Evolutionary conservation across 352 stramenopile genomes (phyloP).

Genomic region (Globisporangium recalcitrans): DNA sequence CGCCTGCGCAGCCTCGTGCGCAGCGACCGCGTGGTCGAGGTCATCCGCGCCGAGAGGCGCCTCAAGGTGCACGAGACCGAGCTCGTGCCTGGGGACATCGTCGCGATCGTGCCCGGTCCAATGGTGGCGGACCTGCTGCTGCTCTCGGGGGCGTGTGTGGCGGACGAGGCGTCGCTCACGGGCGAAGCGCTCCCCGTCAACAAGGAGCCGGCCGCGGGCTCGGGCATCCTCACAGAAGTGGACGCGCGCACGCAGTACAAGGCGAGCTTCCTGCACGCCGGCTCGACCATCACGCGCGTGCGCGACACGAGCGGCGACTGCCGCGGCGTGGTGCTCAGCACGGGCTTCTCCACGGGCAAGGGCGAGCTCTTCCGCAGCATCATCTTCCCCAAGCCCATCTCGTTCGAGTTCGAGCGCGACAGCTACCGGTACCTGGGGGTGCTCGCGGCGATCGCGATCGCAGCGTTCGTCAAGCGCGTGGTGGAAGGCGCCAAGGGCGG

Average conservation of each 20-base stretch:
- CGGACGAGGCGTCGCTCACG: conserved; percentile 67
- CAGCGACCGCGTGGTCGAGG: conserved; percentile 30
- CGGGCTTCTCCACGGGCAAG: conserved; percentile 64
- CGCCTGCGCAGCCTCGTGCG: conserved; percentile 52
- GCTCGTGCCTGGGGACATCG: conserved; percentile 67
- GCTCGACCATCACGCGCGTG: conserved; percentile 26
- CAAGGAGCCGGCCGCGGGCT: conserved; percentile 34
- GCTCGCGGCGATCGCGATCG: conserved; percentile 20
- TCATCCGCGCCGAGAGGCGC: conserved; percentile 32
- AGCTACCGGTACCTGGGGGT: conserved; percentile 53
- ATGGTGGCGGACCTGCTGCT: conserved; percentile 58
- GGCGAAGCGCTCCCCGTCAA: conserved; percentile 68
- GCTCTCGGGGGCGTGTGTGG: conserved; percentile 53
- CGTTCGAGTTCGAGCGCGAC: conserved; percentile 61
- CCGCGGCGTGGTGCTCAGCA: conserved; percentile 46
- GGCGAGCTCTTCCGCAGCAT: conserved; percentile 66
- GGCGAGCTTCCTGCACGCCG: conserved; percentile 53
- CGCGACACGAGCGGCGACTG: conserved; percentile 18
- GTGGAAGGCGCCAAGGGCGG: conserved; percentile 25
- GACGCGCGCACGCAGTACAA: conserved; percentile 32
- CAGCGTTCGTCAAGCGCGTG: conserved; percentile 29
- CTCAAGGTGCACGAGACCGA: conserved; percentile 50
- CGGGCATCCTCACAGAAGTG: conserved; percentile 22
- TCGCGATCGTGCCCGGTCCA: conserved; percentile 50
- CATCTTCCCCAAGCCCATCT: conserved; percentile 43